Evolutionary conservation across 768 basidiomycete species (phyloP).

Genomic region (Lactarius quietus): DNA sequence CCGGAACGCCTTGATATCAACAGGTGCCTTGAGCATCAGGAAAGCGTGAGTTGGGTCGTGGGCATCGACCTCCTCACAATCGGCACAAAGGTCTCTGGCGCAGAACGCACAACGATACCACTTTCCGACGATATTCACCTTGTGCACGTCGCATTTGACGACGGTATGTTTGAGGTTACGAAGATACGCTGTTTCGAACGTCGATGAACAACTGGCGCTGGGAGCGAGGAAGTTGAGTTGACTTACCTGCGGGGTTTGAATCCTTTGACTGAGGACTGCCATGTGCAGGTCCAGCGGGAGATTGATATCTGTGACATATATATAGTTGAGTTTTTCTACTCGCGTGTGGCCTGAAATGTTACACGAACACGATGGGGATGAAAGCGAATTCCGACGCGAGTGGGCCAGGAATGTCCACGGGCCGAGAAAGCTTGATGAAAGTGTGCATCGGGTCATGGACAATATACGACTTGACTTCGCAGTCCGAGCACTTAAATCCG

Average conservation of each 20-base stretch:
- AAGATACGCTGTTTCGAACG: conserved; percentile 54
- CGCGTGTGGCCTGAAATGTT: background rate
- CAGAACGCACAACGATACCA: conserved; percentile 95
- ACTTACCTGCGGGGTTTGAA: conserved; percentile 57
- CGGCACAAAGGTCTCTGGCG: conserved; percentile 74
- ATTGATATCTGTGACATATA: background rate
- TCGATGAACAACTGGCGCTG: too few species aligned
- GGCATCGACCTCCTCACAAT: conserved; percentile 66
- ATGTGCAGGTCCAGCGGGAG: too few species aligned
- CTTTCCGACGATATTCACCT: conserved; percentile 74
- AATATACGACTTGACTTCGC: conserved; percentile 73
- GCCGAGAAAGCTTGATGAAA: conserved; percentile 84
- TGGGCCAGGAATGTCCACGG: conserved; percentile 52
- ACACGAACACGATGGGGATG: conserved; percentile 66
- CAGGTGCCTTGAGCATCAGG: conserved; percentile 81
- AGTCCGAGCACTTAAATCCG: conserved; percentile 64
- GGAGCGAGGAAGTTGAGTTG: conserved; percentile 13
- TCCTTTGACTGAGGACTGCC: conserved; percentile 18
- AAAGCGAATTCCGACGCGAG: conserved; percentile 53
- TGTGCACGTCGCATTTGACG: conserved; percentile 85
- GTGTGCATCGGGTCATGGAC: conserved; percentile 84
- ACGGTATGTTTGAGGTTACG: conserved; percentile 51
- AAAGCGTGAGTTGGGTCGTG: conserved; percentile 84
- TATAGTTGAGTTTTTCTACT: background rate
- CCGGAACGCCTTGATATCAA: conserved; percentile 74